Percentiles rank a stretch among this genome's conserved stretches.
phyloP scores from a whole-genome alignment of 2,329 filamentous ascomycete genomes.

The Microsporum audouinii region DNA sequence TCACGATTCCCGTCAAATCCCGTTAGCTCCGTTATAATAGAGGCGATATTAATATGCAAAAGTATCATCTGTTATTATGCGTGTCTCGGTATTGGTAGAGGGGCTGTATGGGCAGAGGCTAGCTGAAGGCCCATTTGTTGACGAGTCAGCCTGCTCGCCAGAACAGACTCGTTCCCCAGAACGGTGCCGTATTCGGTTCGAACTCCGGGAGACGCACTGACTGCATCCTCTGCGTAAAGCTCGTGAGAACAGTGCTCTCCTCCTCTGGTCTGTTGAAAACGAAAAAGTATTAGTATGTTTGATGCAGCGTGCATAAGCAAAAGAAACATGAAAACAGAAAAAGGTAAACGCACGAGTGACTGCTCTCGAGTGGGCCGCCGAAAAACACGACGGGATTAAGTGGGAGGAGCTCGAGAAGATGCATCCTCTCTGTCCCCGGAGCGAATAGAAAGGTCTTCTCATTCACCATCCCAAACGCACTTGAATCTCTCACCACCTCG shows the following conservation, averaged over 20 bases:
- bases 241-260: conserved; percentile 16
- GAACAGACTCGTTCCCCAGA: conserved; percentile 30
- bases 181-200: conserved; percentile 25
- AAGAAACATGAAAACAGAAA: not conserved
- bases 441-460: conserved; percentile 47
- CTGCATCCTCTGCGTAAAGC: conserved; percentile 3
- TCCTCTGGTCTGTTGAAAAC: conserved; percentile 9
- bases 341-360: not conserved
- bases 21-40: too few relatives aligned
- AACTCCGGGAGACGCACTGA: conserved; percentile 24
- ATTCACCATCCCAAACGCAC: conserved; percentile 42
- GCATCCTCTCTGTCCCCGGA: conserved; percentile 44
- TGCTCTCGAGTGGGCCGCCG: conserved; percentile 37
- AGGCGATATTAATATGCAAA: too few relatives aligned
- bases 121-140: too few relatives aligned
- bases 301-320: too few relatives aligned
- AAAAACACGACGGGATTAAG: conserved; percentile 45
- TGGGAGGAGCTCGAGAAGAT: conserved; percentile 42
- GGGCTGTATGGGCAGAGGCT: too few relatives aligned
- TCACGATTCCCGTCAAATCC: too few relatives aligned
- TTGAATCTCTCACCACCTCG: conserved; percentile 37
- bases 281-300: too few relatives aligned
- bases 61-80: too few relatives aligned
- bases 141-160: conserved; percentile 9
- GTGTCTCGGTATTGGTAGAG: too few relatives aligned